A percentile compares a stretch with the other conserved stretches of the same genome.
Conservation (phyloP, 2,329 filamentous ascomycete genomes). For the Beauveria sp. region DNA sequence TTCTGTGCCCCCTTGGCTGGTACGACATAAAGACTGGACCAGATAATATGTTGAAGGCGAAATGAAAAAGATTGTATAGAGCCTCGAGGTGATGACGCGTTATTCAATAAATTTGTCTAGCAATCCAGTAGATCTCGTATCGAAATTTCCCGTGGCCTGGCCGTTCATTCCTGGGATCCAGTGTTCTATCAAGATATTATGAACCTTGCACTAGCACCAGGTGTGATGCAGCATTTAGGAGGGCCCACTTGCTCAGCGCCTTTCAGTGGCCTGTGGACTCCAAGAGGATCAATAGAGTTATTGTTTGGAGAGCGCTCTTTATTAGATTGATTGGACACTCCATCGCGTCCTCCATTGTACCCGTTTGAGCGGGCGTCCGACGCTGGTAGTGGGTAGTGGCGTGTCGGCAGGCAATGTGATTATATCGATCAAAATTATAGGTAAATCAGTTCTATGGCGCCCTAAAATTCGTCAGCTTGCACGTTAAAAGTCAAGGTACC, state of each 20-base stretch:
- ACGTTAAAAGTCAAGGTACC: neutral
- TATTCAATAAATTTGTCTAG: neutral
- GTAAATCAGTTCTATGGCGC: no score
- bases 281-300: no score
- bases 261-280: neutral
- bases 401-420: no score
- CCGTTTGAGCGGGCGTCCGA: no score
- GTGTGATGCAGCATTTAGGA: neutral
- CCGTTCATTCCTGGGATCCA: neutral
- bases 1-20: no score
- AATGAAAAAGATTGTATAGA: neutral
- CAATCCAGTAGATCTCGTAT: neutral
- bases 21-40: no score
- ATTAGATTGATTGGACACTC: neutral
- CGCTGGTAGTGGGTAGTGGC: no score
- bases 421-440: no score
- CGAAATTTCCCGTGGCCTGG: neutral
- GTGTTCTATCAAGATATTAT: no score
- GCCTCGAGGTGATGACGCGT: neutral
- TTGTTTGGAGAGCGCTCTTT: neutral
- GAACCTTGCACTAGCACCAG: neutral
- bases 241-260: neutral
- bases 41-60: no score
- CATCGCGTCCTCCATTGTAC: neutral
- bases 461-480: neutral